phyloP scores from a whole-genome alignment of 495 filamentous ascomycete genomes.

The Aspergillus ostianus region DNA sequence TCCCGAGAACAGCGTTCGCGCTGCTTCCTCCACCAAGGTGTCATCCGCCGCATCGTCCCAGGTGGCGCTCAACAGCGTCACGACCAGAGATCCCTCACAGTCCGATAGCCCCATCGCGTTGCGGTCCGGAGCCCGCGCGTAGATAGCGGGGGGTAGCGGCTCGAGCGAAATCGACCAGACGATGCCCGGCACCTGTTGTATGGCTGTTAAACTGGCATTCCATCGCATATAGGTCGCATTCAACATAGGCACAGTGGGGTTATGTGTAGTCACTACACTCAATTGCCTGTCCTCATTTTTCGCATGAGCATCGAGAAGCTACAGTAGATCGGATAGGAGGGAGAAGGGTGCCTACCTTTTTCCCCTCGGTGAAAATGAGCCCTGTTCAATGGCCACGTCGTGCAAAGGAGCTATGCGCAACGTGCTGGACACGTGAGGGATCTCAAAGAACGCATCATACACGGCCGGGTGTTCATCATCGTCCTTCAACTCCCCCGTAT shows the following conservation, averaged over 20 bases:
- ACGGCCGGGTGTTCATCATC: constrained; percentile 25
- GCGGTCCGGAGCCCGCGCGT: constrained; percentile 6
- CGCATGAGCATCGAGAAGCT: background rate
- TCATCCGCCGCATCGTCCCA: constrained; percentile 25
- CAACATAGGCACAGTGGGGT: constrained; percentile 11
- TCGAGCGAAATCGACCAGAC: constrained; percentile 25
- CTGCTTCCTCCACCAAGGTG: constrained; percentile 10
- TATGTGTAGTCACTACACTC: constrained; percentile 16
- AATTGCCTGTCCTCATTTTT: constrained; percentile 1
- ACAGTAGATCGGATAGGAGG: too few relatives aligned
- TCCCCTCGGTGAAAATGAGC: constrained; percentile 11
- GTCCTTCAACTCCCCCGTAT: constrained; percentile 17
- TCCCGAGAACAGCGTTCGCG: constrained; percentile 9
- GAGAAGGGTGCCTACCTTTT: constrained; percentile 5
- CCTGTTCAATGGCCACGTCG: constrained; percentile 32
- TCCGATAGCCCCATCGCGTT: constrained; percentile 22
- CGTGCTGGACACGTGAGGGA: constrained; percentile 26
- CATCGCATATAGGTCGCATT: constrained; percentile 17
- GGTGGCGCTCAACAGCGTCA: constrained; percentile 16
- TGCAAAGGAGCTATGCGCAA: constrained; percentile 34
- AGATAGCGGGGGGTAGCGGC: constrained; percentile 23
- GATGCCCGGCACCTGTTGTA: constrained; percentile 18
- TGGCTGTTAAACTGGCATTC: constrained; percentile 13
- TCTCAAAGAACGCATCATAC: constrained; percentile 27
- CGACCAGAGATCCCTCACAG: constrained; percentile 12